A percentile compares a stretch with the other conserved stretches of the same genome.
Evolutionary conservation across 768 basidiomycete species (phyloP).

Genomic region (Termitomyces eurrhizus): DNA sequence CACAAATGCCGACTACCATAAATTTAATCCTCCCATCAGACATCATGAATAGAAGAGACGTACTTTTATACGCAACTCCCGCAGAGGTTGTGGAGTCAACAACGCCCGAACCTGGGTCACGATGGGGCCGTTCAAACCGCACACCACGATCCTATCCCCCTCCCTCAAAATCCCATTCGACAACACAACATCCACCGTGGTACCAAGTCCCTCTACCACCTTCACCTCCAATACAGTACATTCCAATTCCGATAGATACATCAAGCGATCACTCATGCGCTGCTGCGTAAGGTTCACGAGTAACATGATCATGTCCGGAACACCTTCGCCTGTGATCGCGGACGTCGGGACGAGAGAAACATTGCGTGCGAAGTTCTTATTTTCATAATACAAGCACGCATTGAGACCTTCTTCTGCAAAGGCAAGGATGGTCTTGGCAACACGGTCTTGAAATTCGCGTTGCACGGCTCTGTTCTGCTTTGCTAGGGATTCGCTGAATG

Average conservation of each 20-base stretch:
- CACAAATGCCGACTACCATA: conserved; percentile 80
- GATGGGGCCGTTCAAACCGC: conserved; percentile 96
- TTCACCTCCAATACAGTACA: conserved; percentile 99
- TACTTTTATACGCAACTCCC: conserved; percentile 95
- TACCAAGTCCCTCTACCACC: conserved; percentile 96
- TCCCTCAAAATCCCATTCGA: conserved; percentile 92
- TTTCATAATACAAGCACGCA: conserved; percentile 93
- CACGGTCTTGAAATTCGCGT: conserved; percentile 90
- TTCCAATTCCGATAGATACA: conserved; percentile 97
- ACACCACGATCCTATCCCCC: conserved; percentile 92
- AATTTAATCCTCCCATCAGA: conserved; percentile 10
- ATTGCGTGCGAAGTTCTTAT: conserved; percentile 90
- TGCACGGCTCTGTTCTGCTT: conserved; percentile 77
- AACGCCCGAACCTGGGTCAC: conserved; percentile 92
- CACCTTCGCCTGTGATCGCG: conserved; percentile 95
- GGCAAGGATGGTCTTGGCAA: conserved; percentile 79
- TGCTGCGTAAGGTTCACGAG: conserved; percentile 96
- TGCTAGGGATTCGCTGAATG: conserved; percentile 86
- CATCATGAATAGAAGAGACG: conserved; percentile 13
- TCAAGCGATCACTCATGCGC: conserved; percentile 94
- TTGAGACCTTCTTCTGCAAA: conserved; percentile 99
- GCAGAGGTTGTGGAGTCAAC: conserved; percentile 92
- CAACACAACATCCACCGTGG: conserved; percentile 94
- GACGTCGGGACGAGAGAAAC: conserved; percentile 98
- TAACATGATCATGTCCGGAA: conserved; percentile 99